Base-by-base conservation (phyloP, 1,139 yeast genomes). In the Yamadazyma diddensiae region DNA sequence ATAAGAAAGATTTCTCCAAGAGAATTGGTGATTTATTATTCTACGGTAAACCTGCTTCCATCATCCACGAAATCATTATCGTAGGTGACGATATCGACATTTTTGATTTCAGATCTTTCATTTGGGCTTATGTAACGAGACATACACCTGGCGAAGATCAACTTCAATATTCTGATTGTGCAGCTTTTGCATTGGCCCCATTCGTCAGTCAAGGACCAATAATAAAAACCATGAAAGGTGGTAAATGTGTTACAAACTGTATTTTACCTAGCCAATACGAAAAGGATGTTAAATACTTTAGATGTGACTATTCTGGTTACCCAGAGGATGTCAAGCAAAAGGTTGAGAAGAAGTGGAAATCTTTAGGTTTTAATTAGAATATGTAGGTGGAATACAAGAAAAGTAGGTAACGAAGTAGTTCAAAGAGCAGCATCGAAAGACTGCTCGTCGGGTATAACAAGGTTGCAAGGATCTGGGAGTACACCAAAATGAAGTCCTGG, bases 51-150 rank as follows among this genome's bases (percentile, higher is more conserved):
- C 28, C 28, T 9, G 28, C 28, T 25, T 25, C 28, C 11, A 25
- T 25, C 20, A 15, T 25, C 11, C 28, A 25, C 15, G 28, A 25
- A 25, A 25, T 25, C 9, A 25, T 25, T 25, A 11, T 25, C 10
- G 28, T 25, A 4, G 28, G 28, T 6, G 28, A 25, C 15, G 28
- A 25, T 16, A 25, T 25, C 12, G 28, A 25, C 12, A 25, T 25
- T 13, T 25, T 25, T 13, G 20, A 25, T 13, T 25, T 25, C 20
- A 25, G 28, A 16, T 15, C 19, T 8, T 15, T 25, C 8, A 25
- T 25, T 8, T 25, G 28, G 28, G 28, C 28, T 15, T 25, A 25
- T 25, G 8, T 12, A 9, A 25, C 28, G n/a, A 25, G 28, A 25
- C 28, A 25, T 16, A 16, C 28, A 5, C 28, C 28, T 15, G 20